Conservation (phyloP, 2,329 filamentous ascomycete genomes). For the Aureobasidium sp. region DNA sequence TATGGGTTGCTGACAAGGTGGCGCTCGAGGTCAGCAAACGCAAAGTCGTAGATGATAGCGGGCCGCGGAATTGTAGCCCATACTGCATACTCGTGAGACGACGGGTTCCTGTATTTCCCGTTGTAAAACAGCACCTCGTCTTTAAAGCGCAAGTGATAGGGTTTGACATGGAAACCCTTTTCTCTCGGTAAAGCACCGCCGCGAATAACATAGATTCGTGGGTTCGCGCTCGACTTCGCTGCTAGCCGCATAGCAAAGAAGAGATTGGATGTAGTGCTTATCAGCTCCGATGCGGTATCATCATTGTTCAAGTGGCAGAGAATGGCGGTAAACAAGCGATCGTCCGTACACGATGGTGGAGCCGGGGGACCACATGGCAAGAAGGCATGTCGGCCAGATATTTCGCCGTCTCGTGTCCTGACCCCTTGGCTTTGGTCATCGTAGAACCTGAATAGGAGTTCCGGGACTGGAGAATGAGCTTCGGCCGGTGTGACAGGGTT, state of each 20-base stretch:
- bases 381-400: not conserved
- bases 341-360: not conserved
- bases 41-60: not conserved
- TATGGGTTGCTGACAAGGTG: not conserved
- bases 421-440: not conserved
- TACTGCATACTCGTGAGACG: not conserved
- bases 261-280: not conserved
- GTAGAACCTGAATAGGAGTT: not conserved
- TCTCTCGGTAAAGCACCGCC: not conserved
- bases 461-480: not conserved
- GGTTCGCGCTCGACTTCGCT: not conserved
- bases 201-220: not conserved
- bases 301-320: not conserved
- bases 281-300: not conserved
- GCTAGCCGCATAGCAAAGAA: not conserved
- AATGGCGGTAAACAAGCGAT: not conserved
- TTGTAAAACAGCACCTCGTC: not conserved
- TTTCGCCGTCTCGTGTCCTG: not conserved
- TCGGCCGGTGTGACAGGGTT: not conserved
- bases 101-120: not conserved
- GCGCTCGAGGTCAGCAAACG: not conserved
- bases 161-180: not conserved
- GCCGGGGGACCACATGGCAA: not conserved
- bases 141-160: not conserved
- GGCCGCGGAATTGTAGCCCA: not conserved